A percentile compares a stretch with the other conserved stretches of the same genome.
Evolutionary conservation across 2,329 filamentous ascomycete species (phyloP).

Genomic region (Trichoderma guizhouense): DNA sequence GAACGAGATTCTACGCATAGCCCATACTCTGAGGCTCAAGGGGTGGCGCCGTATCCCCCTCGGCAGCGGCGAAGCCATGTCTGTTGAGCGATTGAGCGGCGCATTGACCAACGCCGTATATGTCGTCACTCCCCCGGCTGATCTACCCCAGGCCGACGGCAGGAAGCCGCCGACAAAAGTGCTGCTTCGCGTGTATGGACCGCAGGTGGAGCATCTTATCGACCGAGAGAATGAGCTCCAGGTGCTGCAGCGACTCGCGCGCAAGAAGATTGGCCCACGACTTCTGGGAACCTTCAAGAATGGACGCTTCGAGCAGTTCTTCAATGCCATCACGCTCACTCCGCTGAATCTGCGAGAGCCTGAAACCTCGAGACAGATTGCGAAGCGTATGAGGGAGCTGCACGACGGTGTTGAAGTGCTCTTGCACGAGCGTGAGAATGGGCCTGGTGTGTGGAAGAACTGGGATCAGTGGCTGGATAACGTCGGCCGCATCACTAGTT

Average conservation of each 20-base stretch:
- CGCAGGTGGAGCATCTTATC: constrained; percentile 92
- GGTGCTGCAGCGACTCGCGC: constrained; percentile 79
- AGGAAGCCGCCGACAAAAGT: constrained; percentile 62
- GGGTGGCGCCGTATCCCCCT: constrained; percentile 84
- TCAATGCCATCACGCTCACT: constrained; percentile 79
- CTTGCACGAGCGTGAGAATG: constrained; percentile 69
- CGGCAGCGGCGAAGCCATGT: constrained; percentile 64
- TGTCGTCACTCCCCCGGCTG: constrained; percentile 77
- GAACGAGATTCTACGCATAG: constrained; percentile 81
- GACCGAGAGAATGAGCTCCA: constrained; percentile 86
- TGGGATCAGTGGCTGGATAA: constrained; percentile 88
- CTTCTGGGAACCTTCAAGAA: constrained; percentile 90
- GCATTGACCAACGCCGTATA: constrained; percentile 96
- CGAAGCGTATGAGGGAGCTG: constrained; percentile 94
- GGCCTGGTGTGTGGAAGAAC: constrained; percentile 83
- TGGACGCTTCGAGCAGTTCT: constrained; percentile 92
- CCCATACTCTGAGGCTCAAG: constrained; percentile 85
- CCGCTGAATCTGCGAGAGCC: constrained; percentile 72
- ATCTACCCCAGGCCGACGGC: constrained; percentile 44
- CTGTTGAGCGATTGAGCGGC: constrained; percentile 76
- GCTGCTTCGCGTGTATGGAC: constrained; percentile 87
- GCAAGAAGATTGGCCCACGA: constrained; percentile 89
- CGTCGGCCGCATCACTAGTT: constrained; percentile 57
- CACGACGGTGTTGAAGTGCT: constrained; percentile 91
- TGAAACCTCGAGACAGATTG: constrained; percentile 86